phyloP scores from a whole-genome alignment of 1,139 yeast genomes.

The Hansenula lynferdii region DNA sequence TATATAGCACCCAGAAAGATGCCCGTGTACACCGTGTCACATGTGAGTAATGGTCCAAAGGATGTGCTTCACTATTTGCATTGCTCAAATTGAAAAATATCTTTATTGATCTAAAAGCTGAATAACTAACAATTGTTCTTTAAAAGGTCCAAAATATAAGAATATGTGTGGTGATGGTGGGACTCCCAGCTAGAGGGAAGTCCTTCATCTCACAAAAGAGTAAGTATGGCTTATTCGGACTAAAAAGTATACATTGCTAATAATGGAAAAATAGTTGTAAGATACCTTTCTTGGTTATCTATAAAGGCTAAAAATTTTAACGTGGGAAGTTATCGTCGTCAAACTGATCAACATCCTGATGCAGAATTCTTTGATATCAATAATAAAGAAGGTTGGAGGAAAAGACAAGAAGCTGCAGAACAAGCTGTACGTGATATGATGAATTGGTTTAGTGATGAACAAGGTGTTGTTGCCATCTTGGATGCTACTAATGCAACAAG shows the following conservation, averaged over 20 bases:
- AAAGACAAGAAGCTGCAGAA: constrained; percentile 66
- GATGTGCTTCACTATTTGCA: too few species aligned
- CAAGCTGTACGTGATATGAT: constrained; percentile 80
- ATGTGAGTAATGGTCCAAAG: too few species aligned
- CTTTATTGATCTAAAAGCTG: too few species aligned
- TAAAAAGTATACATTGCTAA: too few species aligned
- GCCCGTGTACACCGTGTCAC: constrained; percentile 75
- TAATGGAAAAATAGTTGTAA: constrained; percentile 54
- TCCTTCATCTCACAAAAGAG: constrained; percentile 61
- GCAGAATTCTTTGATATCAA: constrained; percentile 77
- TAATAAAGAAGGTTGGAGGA: constrained; percentile 57
- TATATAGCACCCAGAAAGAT: too few species aligned
- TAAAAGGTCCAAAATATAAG: constrained; percentile 58
- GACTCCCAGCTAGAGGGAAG: constrained; percentile 66
- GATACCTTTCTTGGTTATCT: constrained; percentile 89
- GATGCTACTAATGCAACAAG: constrained; percentile 85
- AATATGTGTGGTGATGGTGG: constrained; percentile 74
- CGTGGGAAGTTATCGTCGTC: constrained; percentile 80
- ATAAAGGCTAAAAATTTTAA: constrained; percentile 85
- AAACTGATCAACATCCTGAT: constrained; percentile 48
- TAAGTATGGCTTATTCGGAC: too few species aligned
- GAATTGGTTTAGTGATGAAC: constrained; percentile 76
- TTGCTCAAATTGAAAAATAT: too few species aligned
- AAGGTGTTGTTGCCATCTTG: constrained; percentile 85
- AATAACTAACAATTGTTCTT: not conserved